Evolutionary conservation across 768 basidiomycete genomes (phyloP), one percentile per base, ranked within the genome.

Genomic region (Trametes cubensis): DNA sequence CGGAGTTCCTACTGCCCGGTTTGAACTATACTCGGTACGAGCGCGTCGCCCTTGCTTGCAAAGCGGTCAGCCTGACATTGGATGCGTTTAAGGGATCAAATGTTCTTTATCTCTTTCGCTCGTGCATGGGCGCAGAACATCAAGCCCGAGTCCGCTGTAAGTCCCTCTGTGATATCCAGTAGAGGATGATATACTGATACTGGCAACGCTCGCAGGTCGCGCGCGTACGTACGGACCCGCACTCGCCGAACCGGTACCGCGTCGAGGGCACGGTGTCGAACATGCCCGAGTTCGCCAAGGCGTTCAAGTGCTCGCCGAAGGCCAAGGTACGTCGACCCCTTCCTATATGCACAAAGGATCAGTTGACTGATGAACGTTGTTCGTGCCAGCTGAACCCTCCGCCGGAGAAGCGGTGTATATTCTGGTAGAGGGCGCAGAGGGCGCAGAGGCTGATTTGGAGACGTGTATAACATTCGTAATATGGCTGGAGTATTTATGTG

Each of bases 41-140:
- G 21, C 57, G 8, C 11, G 17, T 13, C 26, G 11, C 4, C 17
- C 20, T 44, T 42, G 25, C 4, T 23, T 45, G 13, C 23, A 2
- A 2, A 6, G 1, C 26, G 2, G 4, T 28, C 4, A 18, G 44
- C 14, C 28, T 41, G 17, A 26, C 44, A 18, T 17, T n/a, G 3
- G n/a, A 60, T 15, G 25, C 25, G 13, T 17, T 26, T 69, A 91
- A 91, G 90, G 61, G 95, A 97, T 42, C 95, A 98, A 78, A 76
- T 98, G 28, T 98, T 98, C 78, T 98, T 97, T 80, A 85, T 98
- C 58, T 84, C 92, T 2, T 95, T 92, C 69, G 95, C 85, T 15
- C 84, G 90, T 26, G 85, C 90, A n/a, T 96, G 93, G 93, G 92
- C 88, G 0, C 82, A 85, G 70, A 86, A 85, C 67, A 90, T 88